A percentile compares a stretch with the other conserved stretches of the same genome.
Conservation (phyloP, 768 basidiomycete genomes). For the Gymnopilus dilepis region DNA sequence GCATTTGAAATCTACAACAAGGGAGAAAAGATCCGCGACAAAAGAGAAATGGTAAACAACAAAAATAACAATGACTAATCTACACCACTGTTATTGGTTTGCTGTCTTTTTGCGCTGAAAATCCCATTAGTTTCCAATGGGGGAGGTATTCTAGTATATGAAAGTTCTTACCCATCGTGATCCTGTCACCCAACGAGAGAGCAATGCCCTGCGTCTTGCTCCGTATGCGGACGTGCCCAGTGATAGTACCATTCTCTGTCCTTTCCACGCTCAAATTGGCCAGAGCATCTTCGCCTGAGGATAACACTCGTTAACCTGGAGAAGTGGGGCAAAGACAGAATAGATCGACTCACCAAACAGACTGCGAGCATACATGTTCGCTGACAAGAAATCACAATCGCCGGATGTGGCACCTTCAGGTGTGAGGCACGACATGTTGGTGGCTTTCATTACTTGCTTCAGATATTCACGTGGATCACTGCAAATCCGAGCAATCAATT, state of each 20-base stretch:
- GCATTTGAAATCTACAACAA: background rate
- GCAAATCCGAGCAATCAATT: background rate
- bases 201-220: constrained; percentile 99
- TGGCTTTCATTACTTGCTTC: constrained; percentile 93
- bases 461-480: constrained; percentile 91
- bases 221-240: constrained; percentile 94
- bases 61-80: background rate
- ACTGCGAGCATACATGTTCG: constrained; percentile 95
- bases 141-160: constrained; percentile 18
- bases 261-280: constrained; percentile 95
- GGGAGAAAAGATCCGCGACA: background rate
- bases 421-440: constrained; percentile 97
- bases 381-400: constrained; percentile 96
- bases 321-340: background rate
- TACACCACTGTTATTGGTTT: constrained; percentile 18
- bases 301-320: background rate
- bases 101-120: constrained; percentile 28
- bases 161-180: constrained; percentile 59
- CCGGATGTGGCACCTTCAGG: constrained; percentile 94
- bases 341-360: constrained; percentile 75
- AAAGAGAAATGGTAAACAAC: background rate
- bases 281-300: constrained; percentile 88
- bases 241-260: constrained; percentile 79
- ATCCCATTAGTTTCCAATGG: background rate
- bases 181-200: constrained; percentile 89